Conservation (phyloP, 257 asterid genomes). For the Schizonepeta tenuifolia region DNA sequence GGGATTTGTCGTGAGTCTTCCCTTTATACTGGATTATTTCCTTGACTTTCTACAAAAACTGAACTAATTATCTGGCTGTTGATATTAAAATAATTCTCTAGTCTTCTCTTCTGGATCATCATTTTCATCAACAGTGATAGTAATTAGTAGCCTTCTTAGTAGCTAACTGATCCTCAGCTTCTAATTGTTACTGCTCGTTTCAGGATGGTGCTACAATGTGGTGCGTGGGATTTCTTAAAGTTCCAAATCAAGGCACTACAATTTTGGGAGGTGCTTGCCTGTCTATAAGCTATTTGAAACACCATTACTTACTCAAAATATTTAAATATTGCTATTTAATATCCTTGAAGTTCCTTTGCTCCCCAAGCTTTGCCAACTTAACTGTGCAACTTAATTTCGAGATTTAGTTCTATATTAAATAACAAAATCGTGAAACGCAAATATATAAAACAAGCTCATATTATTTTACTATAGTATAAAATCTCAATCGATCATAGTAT, state of each 20-base stretch:
- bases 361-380: neutral
- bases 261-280: conserved; percentile 78
- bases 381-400: neutral
- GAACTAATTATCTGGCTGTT: conserved; percentile 15
- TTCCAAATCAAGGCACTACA: conserved; percentile 57
- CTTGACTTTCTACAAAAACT: neutral
- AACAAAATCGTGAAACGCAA: too few species aligned
- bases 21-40: conserved; percentile 1
- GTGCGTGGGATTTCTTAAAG: conserved; percentile 83
- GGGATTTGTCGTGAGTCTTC: conserved; percentile 69
- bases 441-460: neutral
- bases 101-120: neutral
- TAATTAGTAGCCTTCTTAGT: conserved; percentile 9
- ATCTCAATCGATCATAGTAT: neutral
- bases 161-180: conserved; percentile 11
- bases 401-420: neutral
- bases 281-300: conserved; percentile 13
- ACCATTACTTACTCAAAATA: conserved; percentile 12
- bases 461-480: neutral
- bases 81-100: conserved; percentile 1
- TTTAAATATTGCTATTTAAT: neutral
- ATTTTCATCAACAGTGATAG: neutral
- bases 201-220: conserved; percentile 81
- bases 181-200: conserved; percentile 16
- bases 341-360: conserved; percentile 1